Percentiles rank a stretch among this genome's conserved stretches.
phyloP scores from a whole-genome alignment of 1,284 basidiomycete species.

The Fistulinella cinereoalba region DNA sequence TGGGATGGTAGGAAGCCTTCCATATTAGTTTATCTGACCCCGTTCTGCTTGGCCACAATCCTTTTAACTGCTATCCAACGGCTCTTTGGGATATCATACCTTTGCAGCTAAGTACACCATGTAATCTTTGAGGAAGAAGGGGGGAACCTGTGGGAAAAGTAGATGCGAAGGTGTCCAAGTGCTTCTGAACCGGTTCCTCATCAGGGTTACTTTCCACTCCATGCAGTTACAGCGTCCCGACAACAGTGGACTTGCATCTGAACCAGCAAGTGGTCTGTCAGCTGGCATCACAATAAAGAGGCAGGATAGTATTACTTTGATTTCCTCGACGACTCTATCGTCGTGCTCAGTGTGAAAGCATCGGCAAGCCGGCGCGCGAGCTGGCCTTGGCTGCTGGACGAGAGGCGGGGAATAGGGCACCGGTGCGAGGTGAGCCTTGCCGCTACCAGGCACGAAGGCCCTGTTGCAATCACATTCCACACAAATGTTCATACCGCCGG shows the following conservation, averaged over 20 bases:
- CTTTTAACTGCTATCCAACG: not conserved
- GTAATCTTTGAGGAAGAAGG: constrained; percentile 4
- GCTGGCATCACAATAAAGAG: not conserved
- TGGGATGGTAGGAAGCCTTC: constrained; percentile 3
- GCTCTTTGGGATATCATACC: accelerated
- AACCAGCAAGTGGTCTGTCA: not conserved
- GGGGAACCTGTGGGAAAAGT: constrained; percentile 6
- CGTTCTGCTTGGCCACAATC: not conserved
- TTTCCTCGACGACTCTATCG: constrained; percentile 8
- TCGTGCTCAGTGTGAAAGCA: too few relatives aligned
- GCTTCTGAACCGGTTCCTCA: not conserved
- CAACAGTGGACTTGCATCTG: constrained; percentile 12
- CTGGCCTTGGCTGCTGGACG: too few relatives aligned
- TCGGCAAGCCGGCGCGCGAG: too few relatives aligned
- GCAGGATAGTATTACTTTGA: constrained; percentile 6
- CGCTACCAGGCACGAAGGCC: too few relatives aligned
- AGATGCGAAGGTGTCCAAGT: constrained; percentile 10
- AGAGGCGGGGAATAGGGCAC: too few relatives aligned
- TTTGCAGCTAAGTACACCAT: constrained; percentile 11
- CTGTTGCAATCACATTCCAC: too few relatives aligned
- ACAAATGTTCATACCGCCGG: too few relatives aligned
- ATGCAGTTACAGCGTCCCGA: constrained; percentile 20
- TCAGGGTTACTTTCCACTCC: constrained; percentile 5
- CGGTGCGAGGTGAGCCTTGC: too few relatives aligned
- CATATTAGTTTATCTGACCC: not conserved